These are phyloP conservation scores for Garcia nutans DNA, from an alignment of 345 rosid genomes.

Conservation along the genomic window DNA sequence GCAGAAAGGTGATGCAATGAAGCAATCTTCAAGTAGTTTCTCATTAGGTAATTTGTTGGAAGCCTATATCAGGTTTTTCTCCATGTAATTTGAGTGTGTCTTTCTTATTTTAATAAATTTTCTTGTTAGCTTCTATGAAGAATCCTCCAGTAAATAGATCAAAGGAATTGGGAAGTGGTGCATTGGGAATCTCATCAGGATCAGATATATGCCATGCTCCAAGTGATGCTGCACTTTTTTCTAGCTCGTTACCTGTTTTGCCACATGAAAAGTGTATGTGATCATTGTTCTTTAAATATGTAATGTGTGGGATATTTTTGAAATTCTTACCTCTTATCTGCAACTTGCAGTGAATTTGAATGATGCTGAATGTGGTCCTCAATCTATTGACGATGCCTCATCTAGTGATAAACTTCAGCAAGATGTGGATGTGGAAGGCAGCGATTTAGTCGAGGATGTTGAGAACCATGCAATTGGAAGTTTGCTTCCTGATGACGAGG, in stretches of 20 bases:
- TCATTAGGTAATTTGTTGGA: constrained; percentile 33
- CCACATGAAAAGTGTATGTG: constrained; percentile 58
- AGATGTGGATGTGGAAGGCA: constrained; percentile 27
- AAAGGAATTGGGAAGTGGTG: constrained; percentile 34
- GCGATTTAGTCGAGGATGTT: constrained; percentile 35
- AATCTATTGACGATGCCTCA: constrained; percentile 39
- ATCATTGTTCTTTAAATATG: background rate
- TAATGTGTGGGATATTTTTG: background rate
- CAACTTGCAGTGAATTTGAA: constrained; percentile 50
- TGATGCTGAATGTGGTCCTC: constrained; percentile 29
- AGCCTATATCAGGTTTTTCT: background rate
- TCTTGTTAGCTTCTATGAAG: constrained; percentile 31
- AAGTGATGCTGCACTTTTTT: constrained; percentile 59
- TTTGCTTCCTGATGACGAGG: constrained; percentile 69
- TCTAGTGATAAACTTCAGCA: constrained; percentile 30
- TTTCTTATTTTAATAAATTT: constrained; percentile 5
- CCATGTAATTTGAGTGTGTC: background rate
- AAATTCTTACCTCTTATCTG: constrained; percentile 23
- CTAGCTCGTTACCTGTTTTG: constrained; percentile 67
- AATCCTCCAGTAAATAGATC: constrained; percentile 29
- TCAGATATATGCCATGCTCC: constrained; percentile 39
- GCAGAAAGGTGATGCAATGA: constrained; percentile 36
- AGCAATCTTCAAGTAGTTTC: constrained; percentile 30
- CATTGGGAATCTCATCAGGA: constrained; percentile 39
- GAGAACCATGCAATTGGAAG: constrained; percentile 42